Evolutionary conservation across 768 basidiomycete genomes (phyloP).

Genomic region (Mycena indigotica): DNA sequence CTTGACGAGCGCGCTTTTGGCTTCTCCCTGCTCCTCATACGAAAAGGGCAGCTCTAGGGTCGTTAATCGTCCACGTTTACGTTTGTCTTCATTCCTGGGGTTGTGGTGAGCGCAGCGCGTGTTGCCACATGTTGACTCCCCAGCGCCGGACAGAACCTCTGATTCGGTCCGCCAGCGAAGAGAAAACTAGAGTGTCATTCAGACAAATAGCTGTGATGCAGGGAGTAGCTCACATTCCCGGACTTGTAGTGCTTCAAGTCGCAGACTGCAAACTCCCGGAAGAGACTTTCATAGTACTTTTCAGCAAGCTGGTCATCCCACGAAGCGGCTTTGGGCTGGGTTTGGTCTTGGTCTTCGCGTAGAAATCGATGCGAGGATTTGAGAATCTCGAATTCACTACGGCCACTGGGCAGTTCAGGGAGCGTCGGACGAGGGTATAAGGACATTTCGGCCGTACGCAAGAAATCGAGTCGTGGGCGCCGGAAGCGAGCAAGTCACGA

Average conservation of each 20-base stretch:
- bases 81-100: slow-evolving; percentile 23
- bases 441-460: background rate
- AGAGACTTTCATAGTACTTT: slow-evolving; percentile 87
- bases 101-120: slow-evolving; percentile 77
- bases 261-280: slow-evolving; percentile 89
- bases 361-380: slow-evolving; percentile 82
- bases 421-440: background rate
- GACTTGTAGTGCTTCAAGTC: slow-evolving; percentile 97
- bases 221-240: no score
- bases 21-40: slow-evolving; percentile 77
- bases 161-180: slow-evolving; percentile 92
- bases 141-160: slow-evolving; percentile 84
- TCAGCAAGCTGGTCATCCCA: slow-evolving; percentile 89
- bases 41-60: slow-evolving; percentile 91
- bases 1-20: slow-evolving; percentile 86
- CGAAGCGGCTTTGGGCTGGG: slow-evolving; percentile 36
- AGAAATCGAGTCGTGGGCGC: background rate
- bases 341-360: slow-evolving; percentile 60
- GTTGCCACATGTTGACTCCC: slow-evolving; percentile 88
- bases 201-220: slow-evolving; percentile 27
- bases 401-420: background rate
- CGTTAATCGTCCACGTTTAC: slow-evolving; percentile 44
- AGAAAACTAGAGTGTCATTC: slow-evolving; percentile 63
- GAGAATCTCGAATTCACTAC: slow-evolving; percentile 75
- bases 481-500: background rate